phyloP scores from a whole-genome alignment of 116 monocot genomes.

The Dioscorea cayenensis region DNA sequence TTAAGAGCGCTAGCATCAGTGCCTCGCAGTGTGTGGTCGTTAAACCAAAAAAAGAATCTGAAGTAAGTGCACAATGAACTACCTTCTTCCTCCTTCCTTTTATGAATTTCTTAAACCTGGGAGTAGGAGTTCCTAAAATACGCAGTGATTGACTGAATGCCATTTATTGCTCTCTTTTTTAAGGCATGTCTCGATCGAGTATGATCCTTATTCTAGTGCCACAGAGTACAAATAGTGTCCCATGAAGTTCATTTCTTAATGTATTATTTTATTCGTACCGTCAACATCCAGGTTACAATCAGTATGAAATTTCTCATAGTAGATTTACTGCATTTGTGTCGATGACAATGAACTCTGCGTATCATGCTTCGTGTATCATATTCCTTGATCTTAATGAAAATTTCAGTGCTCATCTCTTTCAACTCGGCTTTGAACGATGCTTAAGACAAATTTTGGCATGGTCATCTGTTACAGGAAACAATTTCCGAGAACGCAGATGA shows the following conservation, averaged over 20 bases:
- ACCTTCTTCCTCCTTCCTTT: background rate
- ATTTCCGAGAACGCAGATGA: conserved; percentile 17
- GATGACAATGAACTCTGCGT: no score
- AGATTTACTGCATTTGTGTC: background rate
- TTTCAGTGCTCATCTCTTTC: no score
- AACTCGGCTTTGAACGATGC: no score
- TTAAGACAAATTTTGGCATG: background rate
- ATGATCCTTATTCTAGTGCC: background rate
- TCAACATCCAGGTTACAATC: background rate
- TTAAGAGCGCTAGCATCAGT: conserved; percentile 85
- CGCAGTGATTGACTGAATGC: background rate
- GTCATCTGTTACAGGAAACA: conserved; percentile 17
- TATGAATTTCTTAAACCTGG: background rate
- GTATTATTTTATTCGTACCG: no score
- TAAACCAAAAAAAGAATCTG: conserved; percentile 38
- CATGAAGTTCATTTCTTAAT: background rate
- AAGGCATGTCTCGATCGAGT: no score
- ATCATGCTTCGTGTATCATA: no score
- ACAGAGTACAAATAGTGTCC: background rate
- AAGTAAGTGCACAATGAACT: conserved; percentile 36
- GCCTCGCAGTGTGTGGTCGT: conserved; percentile 64
- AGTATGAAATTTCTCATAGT: background rate
- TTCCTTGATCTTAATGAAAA: no score
- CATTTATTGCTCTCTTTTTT: no score
- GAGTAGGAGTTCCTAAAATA: background rate